phyloP scores from a whole-genome alignment of 371 early-diverging fungal genomes.

The Encephalitozoon cuniculi region DNA sequence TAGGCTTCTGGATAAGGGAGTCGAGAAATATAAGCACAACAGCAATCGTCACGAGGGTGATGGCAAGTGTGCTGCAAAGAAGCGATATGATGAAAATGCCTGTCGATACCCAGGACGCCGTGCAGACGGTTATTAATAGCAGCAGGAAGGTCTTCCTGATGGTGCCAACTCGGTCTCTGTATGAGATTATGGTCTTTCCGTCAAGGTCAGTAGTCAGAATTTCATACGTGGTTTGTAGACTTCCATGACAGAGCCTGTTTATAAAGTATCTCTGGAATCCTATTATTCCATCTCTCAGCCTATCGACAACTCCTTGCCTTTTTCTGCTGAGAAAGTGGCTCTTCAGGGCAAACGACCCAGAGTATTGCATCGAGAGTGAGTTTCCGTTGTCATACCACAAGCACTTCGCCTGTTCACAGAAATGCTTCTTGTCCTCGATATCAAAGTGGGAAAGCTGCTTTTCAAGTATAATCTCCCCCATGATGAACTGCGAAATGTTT shows the following conservation, averaged over 20 bases:
- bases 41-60: not conserved
- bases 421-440: constrained; percentile 3
- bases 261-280: constrained; percentile 58
- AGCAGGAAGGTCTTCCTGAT: not conserved
- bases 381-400: constrained; percentile 98
- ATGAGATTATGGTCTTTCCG: not conserved
- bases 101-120: not conserved
- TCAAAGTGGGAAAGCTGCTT: constrained; percentile 63
- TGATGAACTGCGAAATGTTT: constrained; percentile 88
- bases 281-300: constrained; percentile 43
- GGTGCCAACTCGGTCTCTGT: not conserved
- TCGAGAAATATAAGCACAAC: not conserved
- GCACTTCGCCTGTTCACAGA: constrained; percentile 65
- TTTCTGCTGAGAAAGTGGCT: constrained; percentile 88
- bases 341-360: constrained; percentile 91
- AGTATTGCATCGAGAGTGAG: constrained; percentile 78
- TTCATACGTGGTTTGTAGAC: constrained; percentile 54
- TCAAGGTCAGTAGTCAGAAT: constrained; percentile 29
- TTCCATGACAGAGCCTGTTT: constrained; percentile 55
- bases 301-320: constrained; percentile 64
- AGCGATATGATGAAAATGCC: not conserved
- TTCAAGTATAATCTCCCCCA: constrained; percentile 69
- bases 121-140: not conserved
- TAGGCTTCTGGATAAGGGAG: not conserved
- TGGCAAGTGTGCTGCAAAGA: not conserved